phyloP scores from a whole-genome alignment of 345 rosid species.

The Corymbia maculata region DNA sequence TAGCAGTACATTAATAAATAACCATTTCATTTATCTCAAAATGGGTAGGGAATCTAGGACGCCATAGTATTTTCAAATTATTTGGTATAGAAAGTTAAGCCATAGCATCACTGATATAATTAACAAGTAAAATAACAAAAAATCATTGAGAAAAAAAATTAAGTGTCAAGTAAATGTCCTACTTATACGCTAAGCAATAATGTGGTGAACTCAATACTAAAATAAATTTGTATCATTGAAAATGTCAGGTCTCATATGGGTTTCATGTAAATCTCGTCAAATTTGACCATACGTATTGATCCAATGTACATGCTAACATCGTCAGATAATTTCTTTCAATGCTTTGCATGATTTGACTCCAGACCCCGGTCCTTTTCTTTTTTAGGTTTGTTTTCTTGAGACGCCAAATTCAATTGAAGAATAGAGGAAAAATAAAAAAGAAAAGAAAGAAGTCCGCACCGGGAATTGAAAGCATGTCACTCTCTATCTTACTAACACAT shows the following conservation, averaged over 20 bases:
- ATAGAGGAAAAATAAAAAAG: not conserved
- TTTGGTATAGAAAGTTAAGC: not conserved
- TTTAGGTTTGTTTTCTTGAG: not conserved
- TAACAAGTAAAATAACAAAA: not conserved
- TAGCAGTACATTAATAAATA: no score
- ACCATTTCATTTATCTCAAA: no score
- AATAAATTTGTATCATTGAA: not conserved
- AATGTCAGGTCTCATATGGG: no score
- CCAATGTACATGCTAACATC: not conserved
- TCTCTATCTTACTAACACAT: not conserved
- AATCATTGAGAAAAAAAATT: not conserved
- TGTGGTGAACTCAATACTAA: not conserved
- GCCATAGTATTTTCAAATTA: not conserved
- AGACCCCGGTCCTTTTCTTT: not conserved
- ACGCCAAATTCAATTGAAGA: not conserved
- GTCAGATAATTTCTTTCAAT: not conserved
- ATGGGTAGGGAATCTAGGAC: no score
- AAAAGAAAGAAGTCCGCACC: not conserved
- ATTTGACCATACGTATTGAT: not conserved
- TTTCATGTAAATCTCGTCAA: not conserved
- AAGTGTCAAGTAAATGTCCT: not conserved
- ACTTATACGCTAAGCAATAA: not conserved
- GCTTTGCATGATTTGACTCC: not conserved
- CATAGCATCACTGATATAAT: not conserved
- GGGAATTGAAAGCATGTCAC: not conserved